Percentiles rank a stretch among this genome's conserved stretches.
These are phyloP conservation scores for Flaveria robusta DNA, from an alignment of 129 eudicot species.

Conservation along the genomic window DNA sequence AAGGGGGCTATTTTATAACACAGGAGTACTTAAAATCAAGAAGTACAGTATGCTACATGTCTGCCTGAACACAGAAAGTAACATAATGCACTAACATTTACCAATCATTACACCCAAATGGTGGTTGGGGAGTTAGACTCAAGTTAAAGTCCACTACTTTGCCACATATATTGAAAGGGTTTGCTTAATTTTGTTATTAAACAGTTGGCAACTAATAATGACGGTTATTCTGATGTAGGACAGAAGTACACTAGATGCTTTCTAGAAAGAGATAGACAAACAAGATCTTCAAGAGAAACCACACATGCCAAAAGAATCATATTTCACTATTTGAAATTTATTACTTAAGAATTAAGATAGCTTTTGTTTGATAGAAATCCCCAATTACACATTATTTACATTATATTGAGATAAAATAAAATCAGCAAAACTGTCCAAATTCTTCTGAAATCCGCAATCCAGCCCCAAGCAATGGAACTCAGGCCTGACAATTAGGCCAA, in stretches of 20 bases:
- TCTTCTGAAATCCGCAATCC: not conserved
- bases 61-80: not conserved
- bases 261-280: not conserved
- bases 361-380: not conserved
- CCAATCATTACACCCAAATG: not conserved
- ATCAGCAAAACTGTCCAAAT: not conserved
- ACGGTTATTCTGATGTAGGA: constrained; percentile 1
- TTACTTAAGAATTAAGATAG: not conserved
- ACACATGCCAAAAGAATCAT: not conserved
- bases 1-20: not conserved
- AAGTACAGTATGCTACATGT: not conserved
- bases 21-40: not conserved
- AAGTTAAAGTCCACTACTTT: constrained; percentile 6
- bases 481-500: not conserved
- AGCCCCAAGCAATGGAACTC: not conserved
- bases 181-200: not conserved
- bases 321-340: not conserved
- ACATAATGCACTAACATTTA: not conserved
- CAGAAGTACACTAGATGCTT: not conserved
- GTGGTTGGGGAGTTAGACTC: constrained; percentile 7
- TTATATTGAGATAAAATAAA: not conserved
- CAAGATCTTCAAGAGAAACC: not conserved
- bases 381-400: not conserved
- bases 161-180: not conserved
- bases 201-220: not conserved